Evolutionary conservation across 2,329 filamentous ascomycete species (phyloP), one percentile per base, ranked within the genome.

Genomic region (Botrytis elliptica): DNA sequence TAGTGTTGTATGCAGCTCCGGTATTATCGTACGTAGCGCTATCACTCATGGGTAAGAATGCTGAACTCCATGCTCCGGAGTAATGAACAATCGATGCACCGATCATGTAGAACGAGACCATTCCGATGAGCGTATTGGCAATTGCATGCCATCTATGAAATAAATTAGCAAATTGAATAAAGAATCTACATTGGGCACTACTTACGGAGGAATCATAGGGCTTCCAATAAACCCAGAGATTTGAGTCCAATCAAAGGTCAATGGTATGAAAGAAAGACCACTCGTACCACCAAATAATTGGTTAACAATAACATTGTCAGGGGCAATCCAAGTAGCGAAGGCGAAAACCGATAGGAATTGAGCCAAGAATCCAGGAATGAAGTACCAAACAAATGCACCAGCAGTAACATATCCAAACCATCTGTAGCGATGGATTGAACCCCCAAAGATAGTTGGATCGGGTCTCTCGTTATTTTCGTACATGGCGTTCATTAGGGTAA

Each of bases 171-270:
- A 4, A 33, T 10, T 44, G 4, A 20, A 59, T 36, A 20, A 59
- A 33, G 7, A 22, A 22, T 18, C 14, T 12, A 36, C 57, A 59
- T 36, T 33, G 55, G 33, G 33, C 9, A 6, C 8, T 40, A 40
- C 66, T 59, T 42, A 59, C 8, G 91, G 91, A 42, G 77, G 79
- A 68, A 93, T 90, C 22, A 82, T 75, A 77, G 82, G 44, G 66
- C 74, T 71, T 44, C 64, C 42, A 5, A 77, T 65, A 46, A 75
- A 77, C 12, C 74, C 70, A 42, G 75, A 86, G 73, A 93, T 87
- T 78, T 93, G 90, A 10, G 91, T 91, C 91, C 91, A 93, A 84
- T 93, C 91, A 79, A 93, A 92, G 0, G 91, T 93, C 52, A 93
- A 88, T 1, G 91, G 91, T 5, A 93, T 81, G 36, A 93, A 78